Conservation (phyloP, 345 rosid species). For the Nephelium lappaceum region DNA sequence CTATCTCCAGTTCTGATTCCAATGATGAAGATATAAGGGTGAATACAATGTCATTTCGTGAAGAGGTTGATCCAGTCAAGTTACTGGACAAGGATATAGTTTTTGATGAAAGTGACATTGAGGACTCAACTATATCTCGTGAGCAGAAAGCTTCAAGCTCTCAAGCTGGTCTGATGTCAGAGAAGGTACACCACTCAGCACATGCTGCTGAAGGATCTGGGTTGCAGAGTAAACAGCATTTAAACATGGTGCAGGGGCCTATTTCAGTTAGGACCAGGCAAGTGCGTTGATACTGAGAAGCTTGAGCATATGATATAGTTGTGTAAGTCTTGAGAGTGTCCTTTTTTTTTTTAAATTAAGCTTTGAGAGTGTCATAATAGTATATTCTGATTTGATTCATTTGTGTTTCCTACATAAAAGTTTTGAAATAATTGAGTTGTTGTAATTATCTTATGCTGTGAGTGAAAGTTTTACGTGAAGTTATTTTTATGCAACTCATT, state of each 20-base stretch:
- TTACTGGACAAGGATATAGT: conserved; percentile 63
- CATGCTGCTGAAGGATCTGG: conserved; percentile 32
- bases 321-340: conserved; percentile 20
- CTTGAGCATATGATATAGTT: conserved; percentile 1
- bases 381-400: conserved; percentile 4
- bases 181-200: conserved; percentile 31
- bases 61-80: conserved; percentile 48
- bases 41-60: conserved; percentile 38
- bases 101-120: conserved; percentile 58
- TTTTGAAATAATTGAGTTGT: conserved; percentile 22
- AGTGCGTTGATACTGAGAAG: conserved; percentile 65
- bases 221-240: conserved; percentile 18
- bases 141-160: conserved; percentile 34
- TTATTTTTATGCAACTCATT: neutral
- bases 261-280: conserved; percentile 61
- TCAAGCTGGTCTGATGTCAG: conserved; percentile 36
- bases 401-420: conserved; percentile 19
- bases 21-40: conserved; percentile 33
- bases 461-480: conserved; percentile 21
- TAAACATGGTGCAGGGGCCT: conserved; percentile 47
- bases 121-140: conserved; percentile 20
- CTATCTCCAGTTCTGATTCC: conserved; percentile 47
- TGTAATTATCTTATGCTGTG: conserved; percentile 19
- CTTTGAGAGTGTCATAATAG: conserved; percentile 14
- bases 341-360: no score